These are phyloP conservation scores for Diacronema lutheri DNA, from an alignment of 78 protist genomes.

Conservation along the genomic window DNA sequence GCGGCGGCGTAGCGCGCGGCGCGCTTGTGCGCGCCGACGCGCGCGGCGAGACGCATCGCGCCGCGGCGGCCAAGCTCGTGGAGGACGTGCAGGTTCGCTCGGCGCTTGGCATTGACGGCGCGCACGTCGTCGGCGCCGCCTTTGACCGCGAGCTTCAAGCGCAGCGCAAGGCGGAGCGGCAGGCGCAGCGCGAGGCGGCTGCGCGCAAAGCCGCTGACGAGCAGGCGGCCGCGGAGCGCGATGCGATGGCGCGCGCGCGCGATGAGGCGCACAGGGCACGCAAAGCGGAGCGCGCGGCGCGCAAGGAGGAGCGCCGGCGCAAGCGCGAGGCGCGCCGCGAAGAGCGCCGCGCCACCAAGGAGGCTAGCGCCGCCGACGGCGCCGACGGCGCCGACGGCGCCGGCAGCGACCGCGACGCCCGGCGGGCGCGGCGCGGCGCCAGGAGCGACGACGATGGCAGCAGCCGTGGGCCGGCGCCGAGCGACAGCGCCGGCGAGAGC, in stretches of 20 bases:
- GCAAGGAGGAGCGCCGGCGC: slow-evolving; percentile 5
- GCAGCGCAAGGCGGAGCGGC: not conserved
- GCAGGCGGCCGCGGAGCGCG: not conserved
- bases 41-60: slow-evolving; percentile 14
- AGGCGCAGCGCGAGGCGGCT: not conserved
- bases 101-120: slow-evolving; percentile 2
- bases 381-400: too few species aligned
- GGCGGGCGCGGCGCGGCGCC: too few species aligned
- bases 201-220: not conserved
- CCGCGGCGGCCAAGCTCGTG: slow-evolving; percentile 14
- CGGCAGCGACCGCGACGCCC: too few species aligned
- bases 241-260: not conserved
- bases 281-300: not conserved
- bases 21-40: not conserved
- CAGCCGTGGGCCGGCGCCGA: too few species aligned
- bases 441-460: too few species aligned
- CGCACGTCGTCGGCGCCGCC: not conserved
- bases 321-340: not conserved
- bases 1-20: not conserved
- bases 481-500: too few species aligned
- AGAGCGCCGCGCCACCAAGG: not conserved
- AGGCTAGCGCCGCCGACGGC: not conserved
- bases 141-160: slow-evolving; percentile 19
- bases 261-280: not conserved
- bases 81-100: not conserved